Base-by-base conservation (phyloP, 2,329 filamentous ascomycete species). In the Neurospora sp. region DNA sequence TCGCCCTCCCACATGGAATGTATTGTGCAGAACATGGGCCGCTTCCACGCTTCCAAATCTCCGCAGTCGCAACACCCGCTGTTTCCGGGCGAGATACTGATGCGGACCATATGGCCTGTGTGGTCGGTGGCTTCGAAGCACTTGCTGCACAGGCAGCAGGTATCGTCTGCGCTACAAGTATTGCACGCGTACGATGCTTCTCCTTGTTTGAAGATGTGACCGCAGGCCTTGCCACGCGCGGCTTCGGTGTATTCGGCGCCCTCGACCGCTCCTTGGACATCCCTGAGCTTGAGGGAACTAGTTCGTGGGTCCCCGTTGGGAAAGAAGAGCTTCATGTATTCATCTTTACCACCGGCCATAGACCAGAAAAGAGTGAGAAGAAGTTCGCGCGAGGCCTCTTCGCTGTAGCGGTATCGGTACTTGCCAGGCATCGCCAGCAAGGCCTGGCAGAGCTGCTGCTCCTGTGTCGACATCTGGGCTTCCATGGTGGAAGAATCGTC, bases 31-130 rank as follows among this genome's bases (percentile, higher is more conserved):
- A 92, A 90, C 73, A 98, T 86, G 62, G 94, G 93, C 66, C 89
- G 84, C 78, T 89, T 89, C 95, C 96, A 99, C 11, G 96, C 96
- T 80, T 99, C 96, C 23, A 91, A 88, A 78, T 99, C 96, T 71
- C 96, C 96, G 78, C 96, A 99, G 80, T 99, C 96, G 80, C 96
- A 99, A 82, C 96, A 98, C 65, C 95, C 95, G 77, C 91, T 96
- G 78, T 97, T 97, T 6, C 95, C 95, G 2, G 91, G 88, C 0
- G 93, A 97, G 66, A 97, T 89, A 70, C 87, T 91, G 70, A 99
- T 93, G 76, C 92, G 91, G 69, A 98, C 94, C 82, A 93, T 92
- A 80, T 99, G 96, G 12, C 91, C 94, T 11, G 92, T 91, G 80
- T 99, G 96, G 77, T 99, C 95, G 46, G 95, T 98, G 36, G 93